Evolutionary conservation across 2,329 filamentous ascomycete genomes (phyloP), one percentile per base, ranked within the genome.

Genomic region (Penicillium digitatum): DNA sequence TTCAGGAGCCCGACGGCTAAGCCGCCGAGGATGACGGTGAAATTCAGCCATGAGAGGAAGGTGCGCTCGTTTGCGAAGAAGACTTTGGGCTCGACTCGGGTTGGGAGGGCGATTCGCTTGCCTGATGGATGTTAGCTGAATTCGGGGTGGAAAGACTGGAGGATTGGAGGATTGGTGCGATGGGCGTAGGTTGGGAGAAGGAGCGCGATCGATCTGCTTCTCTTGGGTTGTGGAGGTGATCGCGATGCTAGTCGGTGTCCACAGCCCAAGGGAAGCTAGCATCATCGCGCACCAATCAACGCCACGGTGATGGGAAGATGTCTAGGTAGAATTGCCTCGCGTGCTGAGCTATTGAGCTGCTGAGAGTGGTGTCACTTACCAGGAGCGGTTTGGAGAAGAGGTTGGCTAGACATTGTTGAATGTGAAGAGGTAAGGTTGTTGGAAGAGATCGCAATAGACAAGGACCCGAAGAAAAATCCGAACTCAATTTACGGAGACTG

Each of bases 61-160:
- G 94, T 99, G 61, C 94, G 90, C 79, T 99, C 94, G 82, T 99
- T 99, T 78, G 94, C 94, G 82, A 99, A 99, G 85, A 97, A 99
- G 81, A 99, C 94, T 79, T 99, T 99, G 68, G 94, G 94, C 77
- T 99, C 94, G 76, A 99, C 93, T 65, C 94, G 91, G 57, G 93
- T 96, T 55, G 94, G 94, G 62, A 99, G 90, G 69, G 94, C 93
- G 73, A 99, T 97, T 72, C 93, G 90, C 81, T 99, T 99, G 83
- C 93, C 93, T 96, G 67, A 11, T 34, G 24, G 6, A 10, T 35
- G 47, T 63, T 60, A 57, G 60, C 39, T 52, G 29, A 32, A 12
- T 40, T 32, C 24, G 43, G 11, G 16, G 37, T 45, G 9, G 22
- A n/a, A 8, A 40, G 42, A 40, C 18, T 31, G 52, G 54, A 55